phyloP scores from a whole-genome alignment of 176 grass and related monocot genomes.

The Oryza longistaminata region DNA sequence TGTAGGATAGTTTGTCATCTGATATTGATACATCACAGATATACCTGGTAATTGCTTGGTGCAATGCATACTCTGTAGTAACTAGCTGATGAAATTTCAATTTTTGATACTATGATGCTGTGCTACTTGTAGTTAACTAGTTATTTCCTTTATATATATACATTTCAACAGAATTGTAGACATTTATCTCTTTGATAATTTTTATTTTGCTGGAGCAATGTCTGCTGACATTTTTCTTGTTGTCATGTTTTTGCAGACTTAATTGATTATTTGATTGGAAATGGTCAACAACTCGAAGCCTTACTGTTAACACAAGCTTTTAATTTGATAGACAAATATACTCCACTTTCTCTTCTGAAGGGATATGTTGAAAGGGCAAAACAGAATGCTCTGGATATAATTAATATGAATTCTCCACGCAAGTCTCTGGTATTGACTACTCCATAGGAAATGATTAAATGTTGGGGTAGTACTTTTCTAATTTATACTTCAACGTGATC shows the following conservation, averaged over 20 bases:
- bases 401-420: constrained; percentile 16
- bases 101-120: background rate
- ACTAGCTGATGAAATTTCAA: background rate
- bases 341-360: constrained; percentile 41
- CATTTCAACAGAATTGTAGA: background rate
- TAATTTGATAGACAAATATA: constrained; percentile 45
- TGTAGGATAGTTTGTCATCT: too few relatives aligned
- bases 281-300: constrained; percentile 33
- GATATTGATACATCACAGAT: too few relatives aligned
- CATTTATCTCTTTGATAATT: background rate
- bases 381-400: constrained; percentile 32
- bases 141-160: background rate
- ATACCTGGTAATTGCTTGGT: too few relatives aligned
- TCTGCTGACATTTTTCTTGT: constrained; percentile 22
- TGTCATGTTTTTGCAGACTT: constrained; percentile 45
- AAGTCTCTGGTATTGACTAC: constrained; percentile 36
- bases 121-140: background rate
- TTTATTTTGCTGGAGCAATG: background rate
- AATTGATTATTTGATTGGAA: constrained; percentile 55
- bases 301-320: constrained; percentile 35
- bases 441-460: constrained; percentile 1
- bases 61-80: too few relatives aligned
- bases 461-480: too few relatives aligned
- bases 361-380: constrained; percentile 49
- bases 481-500: background rate